Conservation (phyloP, 2,329 filamentous ascomycete species). For the Thermoascus crustaceus region DNA sequence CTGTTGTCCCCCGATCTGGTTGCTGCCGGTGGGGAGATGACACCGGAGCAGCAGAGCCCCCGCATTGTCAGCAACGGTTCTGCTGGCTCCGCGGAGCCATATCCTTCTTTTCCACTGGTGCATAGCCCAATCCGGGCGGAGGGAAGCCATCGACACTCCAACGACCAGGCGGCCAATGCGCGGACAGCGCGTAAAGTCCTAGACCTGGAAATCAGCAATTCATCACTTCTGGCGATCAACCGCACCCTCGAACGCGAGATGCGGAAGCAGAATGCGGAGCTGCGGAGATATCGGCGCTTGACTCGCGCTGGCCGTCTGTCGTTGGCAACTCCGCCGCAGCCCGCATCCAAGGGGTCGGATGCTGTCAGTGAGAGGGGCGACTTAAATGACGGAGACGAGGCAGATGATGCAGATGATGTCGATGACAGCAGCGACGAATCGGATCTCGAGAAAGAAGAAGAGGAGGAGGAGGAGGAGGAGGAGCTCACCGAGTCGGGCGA, state of each 20-base stretch:
- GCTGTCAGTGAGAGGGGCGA: constrained; percentile 38
- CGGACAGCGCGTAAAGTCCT: constrained; percentile 89
- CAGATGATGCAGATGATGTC: constrained; percentile 22
- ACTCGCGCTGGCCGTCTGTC: constrained; percentile 72
- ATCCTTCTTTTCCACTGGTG: constrained; percentile 46
- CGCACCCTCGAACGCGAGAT: constrained; percentile 84
- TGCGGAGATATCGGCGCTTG: constrained; percentile 77
- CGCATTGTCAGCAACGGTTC: constrained; percentile 28
- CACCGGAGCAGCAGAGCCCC: constrained; percentile 18
- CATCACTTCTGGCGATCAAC: constrained; percentile 90
- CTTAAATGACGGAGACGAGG: constrained; percentile 23
- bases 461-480: constrained; percentile 22
- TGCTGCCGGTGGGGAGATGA: constrained; percentile 17
- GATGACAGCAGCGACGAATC: constrained; percentile 37
- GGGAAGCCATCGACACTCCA: constrained; percentile 48
- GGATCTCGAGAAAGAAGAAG: constrained; percentile 26
- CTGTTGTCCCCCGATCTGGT: constrained; percentile 14
- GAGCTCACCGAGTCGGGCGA: constrained; percentile 34
- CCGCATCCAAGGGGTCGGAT: constrained; percentile 36
- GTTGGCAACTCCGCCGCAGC: constrained; percentile 41
- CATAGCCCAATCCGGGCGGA: constrained; percentile 44
- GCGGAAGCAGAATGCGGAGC: constrained; percentile 79
- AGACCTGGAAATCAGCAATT: constrained; percentile 94
- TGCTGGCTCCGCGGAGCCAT: constrained; percentile 29
- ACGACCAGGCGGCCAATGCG: constrained; percentile 77